A percentile compares a stretch with the other conserved stretches of the same genome.
Conservation (phyloP, 441 rosid species). For the Croton laevigatus region DNA sequence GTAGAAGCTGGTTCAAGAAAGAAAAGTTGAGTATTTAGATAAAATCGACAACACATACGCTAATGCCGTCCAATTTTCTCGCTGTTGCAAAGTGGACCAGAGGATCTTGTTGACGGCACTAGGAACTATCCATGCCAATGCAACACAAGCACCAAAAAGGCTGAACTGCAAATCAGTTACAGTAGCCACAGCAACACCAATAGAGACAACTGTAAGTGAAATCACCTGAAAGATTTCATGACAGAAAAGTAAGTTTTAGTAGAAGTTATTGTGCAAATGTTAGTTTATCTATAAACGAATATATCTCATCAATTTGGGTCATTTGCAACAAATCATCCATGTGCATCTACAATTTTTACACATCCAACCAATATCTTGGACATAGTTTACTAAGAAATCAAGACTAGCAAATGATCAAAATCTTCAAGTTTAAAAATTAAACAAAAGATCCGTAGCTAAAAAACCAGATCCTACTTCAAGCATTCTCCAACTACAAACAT, state of each 20-base stretch:
- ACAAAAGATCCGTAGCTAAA: neutral
- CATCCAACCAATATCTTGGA: neutral
- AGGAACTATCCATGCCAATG: conserved; percentile 88
- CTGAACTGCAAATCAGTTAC: conserved; percentile 87
- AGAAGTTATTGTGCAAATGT: neutral
- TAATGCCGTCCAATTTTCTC: conserved; percentile 85
- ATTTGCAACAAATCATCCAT: conserved; percentile 7
- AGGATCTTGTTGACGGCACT: conserved; percentile 88
- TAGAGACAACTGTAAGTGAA: conserved; percentile 67
- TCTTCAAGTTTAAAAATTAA: neutral
- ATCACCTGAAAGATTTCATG: conserved; percentile 53
- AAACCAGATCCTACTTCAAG: neutral
- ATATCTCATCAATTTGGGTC: neutral
- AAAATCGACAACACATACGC: conserved; percentile 47
- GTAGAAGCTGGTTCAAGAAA: neutral
- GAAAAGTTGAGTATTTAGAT: neutral
- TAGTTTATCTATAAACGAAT: neutral
- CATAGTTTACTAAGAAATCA: neutral
- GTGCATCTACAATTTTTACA: neutral
- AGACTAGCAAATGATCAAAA: neutral
- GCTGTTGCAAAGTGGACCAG: conserved; percentile 86
- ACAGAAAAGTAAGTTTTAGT: neutral
- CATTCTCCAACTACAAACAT: neutral
- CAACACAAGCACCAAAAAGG: conserved; percentile 78
- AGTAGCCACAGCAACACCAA: conserved; percentile 89